Evolutionary conservation across 768 basidiomycete species (phyloP), one percentile per base, ranked within the genome.

Genomic region (Pleurotus sapidus): DNA sequence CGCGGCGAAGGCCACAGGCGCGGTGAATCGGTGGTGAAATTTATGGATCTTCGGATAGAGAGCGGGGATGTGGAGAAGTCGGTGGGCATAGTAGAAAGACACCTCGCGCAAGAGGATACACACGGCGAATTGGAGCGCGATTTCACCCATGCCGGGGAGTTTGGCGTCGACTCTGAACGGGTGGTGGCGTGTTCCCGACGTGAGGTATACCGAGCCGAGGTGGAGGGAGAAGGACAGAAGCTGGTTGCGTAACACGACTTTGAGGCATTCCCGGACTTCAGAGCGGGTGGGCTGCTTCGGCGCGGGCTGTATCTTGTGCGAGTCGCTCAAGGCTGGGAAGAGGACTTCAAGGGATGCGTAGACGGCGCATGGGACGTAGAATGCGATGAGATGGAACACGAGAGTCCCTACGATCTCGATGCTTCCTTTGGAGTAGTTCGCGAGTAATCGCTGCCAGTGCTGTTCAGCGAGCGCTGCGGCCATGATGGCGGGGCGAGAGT

Each of bases 11-110:
- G 70, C 69, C 5, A 70, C 64, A 3, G 70, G 70, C 5, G 70
- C 67, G 0, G 69, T 70, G 66, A 71, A 71, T 24, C 63, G 64
- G 46, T 71, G 70, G 17, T 71, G 70, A 2, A 47, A 57, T 50
- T 71, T 71, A 57, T 71, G 70, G 40, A 70, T 63, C 15, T 20
- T 34, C n/a, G 64, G 59, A 56, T 71, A 71, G 25, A 71, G 30
- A 0, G 49, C 17, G 0, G 65, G 69, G 56, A 60, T 61, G 51
- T 71, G 70, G 20, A 71, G 58, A n/a, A 65, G 49, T 27, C 68
- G 63, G 42, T 70, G 70, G 8, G 60, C 57, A 59, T 71, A 70
- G 56, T 71, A 71, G 48, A 70, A 69, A 4, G 68, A 46, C n/a
- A 67, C 49, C 47, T 71, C 70, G 12, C 67, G 70, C 15, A 65